These are phyloP conservation scores for Aschersonia sp. DNA, from an alignment of 2,329 filamentous ascomycete genomes.

Conservation along the genomic window DNA sequence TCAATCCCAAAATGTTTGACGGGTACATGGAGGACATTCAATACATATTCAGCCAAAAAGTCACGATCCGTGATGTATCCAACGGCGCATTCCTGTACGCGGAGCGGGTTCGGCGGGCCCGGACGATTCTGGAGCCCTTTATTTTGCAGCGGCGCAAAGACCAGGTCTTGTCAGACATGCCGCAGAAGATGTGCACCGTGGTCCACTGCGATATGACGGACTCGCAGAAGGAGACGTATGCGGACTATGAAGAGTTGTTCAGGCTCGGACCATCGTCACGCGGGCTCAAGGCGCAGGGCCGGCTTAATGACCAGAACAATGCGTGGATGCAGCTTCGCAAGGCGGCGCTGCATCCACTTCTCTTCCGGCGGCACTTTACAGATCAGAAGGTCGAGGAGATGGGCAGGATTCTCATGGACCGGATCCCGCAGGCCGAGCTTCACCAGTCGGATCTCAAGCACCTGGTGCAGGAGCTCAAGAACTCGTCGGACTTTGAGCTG, in stretches of 20 bases:
- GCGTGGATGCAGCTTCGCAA: constrained; percentile 85
- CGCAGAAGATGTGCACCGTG: constrained; percentile 62
- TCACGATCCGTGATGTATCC: constrained; percentile 64
- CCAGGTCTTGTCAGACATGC: constrained; percentile 75
- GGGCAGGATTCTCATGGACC: constrained; percentile 59
- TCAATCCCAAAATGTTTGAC: constrained; percentile 73
- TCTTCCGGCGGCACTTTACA: constrained; percentile 71
- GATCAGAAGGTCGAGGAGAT: constrained; percentile 65
- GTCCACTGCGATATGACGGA: constrained; percentile 69
- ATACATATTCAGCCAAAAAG: constrained; percentile 83
- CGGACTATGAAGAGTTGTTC: constrained; percentile 47
- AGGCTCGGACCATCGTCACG: constrained; percentile 42
- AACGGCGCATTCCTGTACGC: constrained; percentile 75
- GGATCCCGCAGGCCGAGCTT: constrained; percentile 41
- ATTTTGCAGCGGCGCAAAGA: constrained; percentile 88
- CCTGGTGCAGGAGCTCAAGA: constrained; percentile 39
- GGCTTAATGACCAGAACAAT: constrained; percentile 46
- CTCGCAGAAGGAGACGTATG: constrained; percentile 60
- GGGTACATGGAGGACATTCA: constrained; percentile 65
- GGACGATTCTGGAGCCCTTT: constrained; percentile 88
- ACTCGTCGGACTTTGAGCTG: constrained; percentile 49
- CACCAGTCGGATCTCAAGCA: constrained; percentile 36
- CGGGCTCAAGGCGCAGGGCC: constrained; percentile 31
- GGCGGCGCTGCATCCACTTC: constrained; percentile 78
- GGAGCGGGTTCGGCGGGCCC: constrained; percentile 73